Percentiles rank a stretch among this genome's conserved stretches.
Conservation (phyloP, 2,329 filamentous ascomycete genomes). For the Phaeomoniella chlamydospora region DNA sequence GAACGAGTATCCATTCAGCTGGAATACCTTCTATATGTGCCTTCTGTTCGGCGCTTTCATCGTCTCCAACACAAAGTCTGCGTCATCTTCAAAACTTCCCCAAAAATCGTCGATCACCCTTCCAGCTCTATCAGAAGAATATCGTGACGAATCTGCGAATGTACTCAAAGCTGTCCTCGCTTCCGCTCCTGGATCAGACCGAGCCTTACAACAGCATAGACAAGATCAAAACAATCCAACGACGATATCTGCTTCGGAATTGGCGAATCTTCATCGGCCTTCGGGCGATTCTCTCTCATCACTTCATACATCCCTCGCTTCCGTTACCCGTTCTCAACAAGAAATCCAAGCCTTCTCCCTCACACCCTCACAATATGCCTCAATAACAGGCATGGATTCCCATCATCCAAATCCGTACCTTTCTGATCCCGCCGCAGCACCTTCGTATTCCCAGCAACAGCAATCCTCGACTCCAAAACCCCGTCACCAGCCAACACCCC, state of each 20-base stretch:
- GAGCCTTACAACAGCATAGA: conserved; percentile 10
- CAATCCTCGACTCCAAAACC: not conserved
- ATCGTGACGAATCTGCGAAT: conserved; percentile 31
- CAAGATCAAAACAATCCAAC: conserved; percentile 11
- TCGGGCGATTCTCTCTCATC: conserved; percentile 34
- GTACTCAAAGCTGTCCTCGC: conserved; percentile 30
- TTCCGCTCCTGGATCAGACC: conserved; percentile 16
- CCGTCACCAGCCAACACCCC: conserved; percentile 20
- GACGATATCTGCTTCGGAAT: conserved; percentile 21
- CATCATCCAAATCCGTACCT: conserved; percentile 42
- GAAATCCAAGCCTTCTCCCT: conserved; percentile 80
- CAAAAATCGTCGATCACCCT: conserved; percentile 66
- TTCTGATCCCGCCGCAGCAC: no score
- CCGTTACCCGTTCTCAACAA: conserved; percentile 70
- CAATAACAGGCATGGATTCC: conserved; percentile 34
- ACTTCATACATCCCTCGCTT: conserved; percentile 53
- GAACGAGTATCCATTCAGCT: conserved; percentile 34
- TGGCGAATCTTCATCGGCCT: conserved; percentile 24
- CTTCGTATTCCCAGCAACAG: conserved; percentile 2
- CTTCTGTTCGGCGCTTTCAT: conserved; percentile 94
- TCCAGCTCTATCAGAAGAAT: conserved; percentile 29
- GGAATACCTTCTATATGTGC: conserved; percentile 74
- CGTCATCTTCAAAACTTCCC: conserved; percentile 57
- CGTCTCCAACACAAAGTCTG: conserved; percentile 63
- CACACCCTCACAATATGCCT: conserved; percentile 76